Percentiles rank a stretch among this genome's conserved stretches.
These are phyloP conservation scores for Hypoxylon intermedium DNA, from an alignment of 495 filamentous ascomycete species.

Conservation along the genomic window DNA sequence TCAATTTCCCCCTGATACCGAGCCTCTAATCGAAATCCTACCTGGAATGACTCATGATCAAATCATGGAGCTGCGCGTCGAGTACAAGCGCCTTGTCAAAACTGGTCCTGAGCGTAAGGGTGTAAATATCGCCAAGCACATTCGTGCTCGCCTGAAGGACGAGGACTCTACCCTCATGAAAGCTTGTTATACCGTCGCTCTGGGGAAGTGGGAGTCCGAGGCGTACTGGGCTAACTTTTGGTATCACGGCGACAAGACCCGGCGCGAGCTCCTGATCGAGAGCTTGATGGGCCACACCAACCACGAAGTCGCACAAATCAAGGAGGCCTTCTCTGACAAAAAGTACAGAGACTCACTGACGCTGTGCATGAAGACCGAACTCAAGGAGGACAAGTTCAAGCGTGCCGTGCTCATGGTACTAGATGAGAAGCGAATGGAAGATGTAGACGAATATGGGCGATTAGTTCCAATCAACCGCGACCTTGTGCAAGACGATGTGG, in stretches of 20 bases:
- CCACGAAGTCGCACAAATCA: slow-evolving; percentile 86
- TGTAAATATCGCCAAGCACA: slow-evolving; percentile 95
- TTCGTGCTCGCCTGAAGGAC: slow-evolving; percentile 78
- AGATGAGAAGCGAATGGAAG: slow-evolving; percentile 82
- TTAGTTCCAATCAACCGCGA: slow-evolving; percentile 52
- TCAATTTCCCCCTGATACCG: slow-evolving; percentile 68
- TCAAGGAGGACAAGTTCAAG: slow-evolving; percentile 95
- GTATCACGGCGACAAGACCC: slow-evolving; percentile 87
- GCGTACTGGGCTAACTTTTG: slow-evolving; percentile 99
- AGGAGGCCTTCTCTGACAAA: slow-evolving; percentile 89
- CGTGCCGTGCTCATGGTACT: slow-evolving; percentile 84
- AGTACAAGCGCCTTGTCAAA: slow-evolving; percentile 91
- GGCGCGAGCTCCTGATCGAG: slow-evolving; percentile 90
- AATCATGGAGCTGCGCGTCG: slow-evolving; percentile 77
- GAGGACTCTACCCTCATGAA: slow-evolving; percentile 76
- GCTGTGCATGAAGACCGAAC: slow-evolving; percentile 86
- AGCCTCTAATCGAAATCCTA: slow-evolving; percentile 80
- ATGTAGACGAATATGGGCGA: slow-evolving; percentile 61
- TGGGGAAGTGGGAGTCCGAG: slow-evolving; percentile 91
- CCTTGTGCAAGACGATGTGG: slow-evolving; percentile 73
- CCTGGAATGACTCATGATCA: slow-evolving; percentile 85
- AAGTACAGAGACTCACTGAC: slow-evolving; percentile 85
- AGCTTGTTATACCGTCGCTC: slow-evolving; percentile 84
- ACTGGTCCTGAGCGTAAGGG: slow-evolving; percentile 72
- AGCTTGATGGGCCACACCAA: slow-evolving; percentile 88